Evolutionary conservation across 495 filamentous ascomycete species (phyloP).

Genomic region (Podospora tetraspora): DNA sequence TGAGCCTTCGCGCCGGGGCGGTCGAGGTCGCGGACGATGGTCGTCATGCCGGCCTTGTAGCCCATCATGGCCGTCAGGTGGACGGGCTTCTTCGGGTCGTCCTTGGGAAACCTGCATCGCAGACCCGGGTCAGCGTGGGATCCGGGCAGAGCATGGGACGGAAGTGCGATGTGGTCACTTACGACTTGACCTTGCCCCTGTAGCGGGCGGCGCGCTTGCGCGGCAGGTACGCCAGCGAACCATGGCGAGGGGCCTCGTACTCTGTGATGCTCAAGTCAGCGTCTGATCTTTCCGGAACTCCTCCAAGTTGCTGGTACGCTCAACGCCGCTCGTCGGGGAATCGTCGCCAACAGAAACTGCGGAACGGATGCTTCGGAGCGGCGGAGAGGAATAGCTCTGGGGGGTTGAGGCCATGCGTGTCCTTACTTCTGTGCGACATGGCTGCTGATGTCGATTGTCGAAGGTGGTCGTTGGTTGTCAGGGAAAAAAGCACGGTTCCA

Average conservation of each 20-base stretch:
- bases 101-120: constrained; percentile 86
- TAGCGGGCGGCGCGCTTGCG: constrained; percentile 96
- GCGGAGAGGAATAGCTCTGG: background rate
- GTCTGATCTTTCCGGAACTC: constrained; percentile 1
- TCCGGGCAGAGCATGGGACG: background rate
- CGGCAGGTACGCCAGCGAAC: constrained; percentile 94
- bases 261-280: constrained; percentile 51
- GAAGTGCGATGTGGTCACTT: constrained; percentile 36
- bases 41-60: constrained; percentile 99
- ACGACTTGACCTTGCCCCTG: constrained; percentile 98
- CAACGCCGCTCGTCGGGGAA: background rate
- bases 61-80: constrained; percentile 98
- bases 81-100: constrained; percentile 99
- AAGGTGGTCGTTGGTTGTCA: constrained; percentile 25
- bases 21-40: constrained; percentile 99
- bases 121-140: constrained; percentile 23
- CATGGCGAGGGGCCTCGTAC: constrained; percentile 92
- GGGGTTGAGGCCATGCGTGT: background rate
- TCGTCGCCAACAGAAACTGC: background rate
- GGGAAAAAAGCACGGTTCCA: constrained; percentile 24
- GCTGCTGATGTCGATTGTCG: constrained; percentile 26
- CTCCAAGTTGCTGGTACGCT: background rate
- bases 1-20: constrained; percentile 98
- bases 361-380: background rate
- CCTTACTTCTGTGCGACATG: constrained; percentile 38